Percentiles rank a stretch among this genome's conserved stretches.
Conservation (phyloP, 495 filamentous ascomycete species). For the Lasiosphaeria ovina region DNA sequence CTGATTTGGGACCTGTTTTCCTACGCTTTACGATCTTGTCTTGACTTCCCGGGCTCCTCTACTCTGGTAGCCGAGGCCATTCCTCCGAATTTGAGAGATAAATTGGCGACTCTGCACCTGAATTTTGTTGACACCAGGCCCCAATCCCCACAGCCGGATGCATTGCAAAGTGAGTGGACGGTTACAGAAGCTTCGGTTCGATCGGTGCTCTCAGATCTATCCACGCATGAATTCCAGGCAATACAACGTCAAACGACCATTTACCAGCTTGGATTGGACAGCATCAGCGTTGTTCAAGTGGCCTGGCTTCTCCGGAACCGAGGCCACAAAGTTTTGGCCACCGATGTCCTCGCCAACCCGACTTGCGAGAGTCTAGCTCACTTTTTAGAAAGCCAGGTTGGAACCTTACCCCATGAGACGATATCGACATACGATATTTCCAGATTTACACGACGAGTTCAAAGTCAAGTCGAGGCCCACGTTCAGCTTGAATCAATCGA, state of each 20-base stretch:
- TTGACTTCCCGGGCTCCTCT: slow-evolving; percentile 35
- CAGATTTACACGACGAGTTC: slow-evolving; percentile 32
- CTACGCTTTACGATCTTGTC: slow-evolving; percentile 35
- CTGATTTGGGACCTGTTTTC: slow-evolving; percentile 51
- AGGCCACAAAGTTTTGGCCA: slow-evolving; percentile 54
- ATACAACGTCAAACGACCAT: slow-evolving; percentile 65
- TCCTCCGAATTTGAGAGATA: slow-evolving; percentile 2
- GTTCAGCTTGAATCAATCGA: slow-evolving; percentile 31
- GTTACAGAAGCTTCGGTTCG: slow-evolving; percentile 50
- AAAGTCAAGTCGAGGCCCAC: slow-evolving; percentile 20
- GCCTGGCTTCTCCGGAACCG: slow-evolving; percentile 60
- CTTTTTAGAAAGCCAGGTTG: slow-evolving; percentile 2
- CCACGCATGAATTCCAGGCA: slow-evolving; percentile 45
- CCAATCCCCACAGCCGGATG: background rate
- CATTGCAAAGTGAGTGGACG: slow-evolving; percentile 43
- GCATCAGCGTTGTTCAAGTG: slow-evolving; percentile 79
- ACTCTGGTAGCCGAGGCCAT: slow-evolving; percentile 11
- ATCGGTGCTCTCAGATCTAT: slow-evolving; percentile 55
- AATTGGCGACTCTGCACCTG: slow-evolving; percentile 1
- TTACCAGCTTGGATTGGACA: slow-evolving; percentile 83
- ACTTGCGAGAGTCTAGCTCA: slow-evolving; percentile 42
- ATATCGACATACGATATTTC: slow-evolving; percentile 43
- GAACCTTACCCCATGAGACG: background rate
- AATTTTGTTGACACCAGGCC: background rate
- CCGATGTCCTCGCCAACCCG: slow-evolving; percentile 66